Evolutionary conservation across 176 grass and related monocot species (phyloP).

Genomic region (Puya raimondii): DNA sequence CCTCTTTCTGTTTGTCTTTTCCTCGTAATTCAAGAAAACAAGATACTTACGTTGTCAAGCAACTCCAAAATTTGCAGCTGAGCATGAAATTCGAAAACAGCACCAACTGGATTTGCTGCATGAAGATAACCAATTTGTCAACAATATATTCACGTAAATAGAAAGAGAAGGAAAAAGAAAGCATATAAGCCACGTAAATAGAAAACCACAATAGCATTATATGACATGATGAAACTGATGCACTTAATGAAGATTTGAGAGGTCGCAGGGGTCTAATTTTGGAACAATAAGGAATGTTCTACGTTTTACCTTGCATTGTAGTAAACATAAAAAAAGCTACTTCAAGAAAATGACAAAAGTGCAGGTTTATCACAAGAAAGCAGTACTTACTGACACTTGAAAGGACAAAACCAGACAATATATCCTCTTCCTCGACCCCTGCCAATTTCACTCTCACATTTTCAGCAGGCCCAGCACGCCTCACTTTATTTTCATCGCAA

Average conservation of each 20-base stretch:
- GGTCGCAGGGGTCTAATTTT: background rate
- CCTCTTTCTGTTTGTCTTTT: too few relatives aligned
- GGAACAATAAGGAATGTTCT: background rate
- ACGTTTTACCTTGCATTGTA: background rate
- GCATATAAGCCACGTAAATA: background rate
- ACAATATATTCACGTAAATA: too few relatives aligned
- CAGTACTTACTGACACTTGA: constrained; percentile 57
- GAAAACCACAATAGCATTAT: background rate
- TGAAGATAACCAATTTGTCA: background rate
- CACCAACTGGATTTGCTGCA: constrained; percentile 64
- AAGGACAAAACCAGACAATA: constrained; percentile 91
- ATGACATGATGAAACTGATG: background rate
- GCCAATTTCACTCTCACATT: constrained; percentile 84
- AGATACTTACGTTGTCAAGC: constrained; percentile 80
- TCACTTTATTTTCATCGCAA: constrained; percentile 74
- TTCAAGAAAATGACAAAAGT: background rate
- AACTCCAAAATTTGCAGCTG: constrained; percentile 93
- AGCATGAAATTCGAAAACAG: constrained; percentile 73
- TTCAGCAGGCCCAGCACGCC: constrained; percentile 54
- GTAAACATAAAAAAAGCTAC: background rate
- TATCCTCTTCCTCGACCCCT: constrained; percentile 92
- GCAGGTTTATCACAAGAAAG: background rate
- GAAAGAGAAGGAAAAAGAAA: too few relatives aligned
- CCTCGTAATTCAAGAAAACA: constrained; percentile 8
- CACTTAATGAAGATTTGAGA: background rate